These are phyloP conservation scores for Xanthoparmelia taractica DNA, from an alignment of 495 filamentous ascomycete species.

Conservation along the genomic window DNA sequence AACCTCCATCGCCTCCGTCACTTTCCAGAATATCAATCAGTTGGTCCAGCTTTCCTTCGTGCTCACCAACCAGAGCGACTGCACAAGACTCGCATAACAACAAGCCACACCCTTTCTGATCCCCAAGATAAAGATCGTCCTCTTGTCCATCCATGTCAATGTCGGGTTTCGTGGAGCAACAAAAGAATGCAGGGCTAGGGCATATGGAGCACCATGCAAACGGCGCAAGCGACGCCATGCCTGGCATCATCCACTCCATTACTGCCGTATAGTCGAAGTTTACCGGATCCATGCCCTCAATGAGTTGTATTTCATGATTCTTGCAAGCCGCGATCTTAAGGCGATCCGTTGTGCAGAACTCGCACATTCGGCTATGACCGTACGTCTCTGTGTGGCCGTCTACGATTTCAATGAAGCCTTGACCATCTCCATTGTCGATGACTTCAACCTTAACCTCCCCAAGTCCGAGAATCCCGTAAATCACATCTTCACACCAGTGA, in stretches of 20 bases:
- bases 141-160: constrained; percentile 17
- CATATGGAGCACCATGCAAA: constrained; percentile 39
- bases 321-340: constrained; percentile 31
- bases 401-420: constrained; percentile 29
- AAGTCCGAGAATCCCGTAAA: constrained; percentile 35
- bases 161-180: constrained; percentile 26
- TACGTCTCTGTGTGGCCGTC: constrained; percentile 30
- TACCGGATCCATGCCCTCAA: constrained; percentile 21
- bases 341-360: constrained; percentile 31
- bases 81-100: constrained; percentile 36
- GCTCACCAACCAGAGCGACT: constrained; percentile 22
- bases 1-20: constrained; percentile 18
- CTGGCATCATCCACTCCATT: constrained; percentile 24
- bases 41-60: constrained; percentile 29
- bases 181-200: constrained; percentile 33
- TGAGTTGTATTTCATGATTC: constrained; percentile 27
- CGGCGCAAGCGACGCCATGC: constrained; percentile 13
- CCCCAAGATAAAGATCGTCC: constrained; percentile 12
- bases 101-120: constrained; percentile 36
- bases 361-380: constrained; percentile 35
- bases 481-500: constrained; percentile 34
- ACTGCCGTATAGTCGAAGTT: constrained; percentile 28
- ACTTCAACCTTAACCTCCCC: constrained; percentile 30
- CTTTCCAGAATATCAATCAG: constrained; percentile 25
- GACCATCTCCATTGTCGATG: constrained; percentile 26